Base-by-base conservation (phyloP, 2,329 filamentous ascomycete genomes). In the Cladophialophora bantiana region DNA sequence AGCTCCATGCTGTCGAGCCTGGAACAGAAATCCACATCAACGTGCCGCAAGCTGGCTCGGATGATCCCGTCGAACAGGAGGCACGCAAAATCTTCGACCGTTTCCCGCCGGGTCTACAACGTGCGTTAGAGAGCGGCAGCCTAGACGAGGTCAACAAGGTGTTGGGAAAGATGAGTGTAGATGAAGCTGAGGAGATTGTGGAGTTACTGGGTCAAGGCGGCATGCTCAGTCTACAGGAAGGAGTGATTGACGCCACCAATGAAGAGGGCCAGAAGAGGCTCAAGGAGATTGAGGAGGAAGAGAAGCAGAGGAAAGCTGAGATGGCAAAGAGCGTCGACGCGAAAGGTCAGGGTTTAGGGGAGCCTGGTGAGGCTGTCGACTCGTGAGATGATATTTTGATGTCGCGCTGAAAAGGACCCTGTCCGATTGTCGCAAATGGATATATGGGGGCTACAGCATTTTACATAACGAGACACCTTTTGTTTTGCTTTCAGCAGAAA, bases 221-320 rank as follows among this genome's bases (percentile, higher is more conserved):
- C 42, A 94, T 97, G 83, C 80, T 99, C 71, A 97, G 92, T 77
- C 78, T 99, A 59, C 93, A 98, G 77, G 89, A 97, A 75, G 89
- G 96, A 58, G 93, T 99, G 59, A 96, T 99, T 72, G 95, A 99
- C 80, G 92, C 93, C 0, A 99, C 93, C 54, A 96, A 94, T 2
- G 90, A 93, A 75, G 89, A 95, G 77, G 94, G 94, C 2, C 86
- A 90, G 82, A 87, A 89, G 77, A 89, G 89, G 75, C 83, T 94
- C 73, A 90, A 91, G 80, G 88, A 93, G 71, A 85, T 96, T 67
- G 89, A 93, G 77, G 84, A 85, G 32, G 82, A 86, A 70, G 84
- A 82, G 71, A 76, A 74, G 64, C 71, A 72, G 58, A 70, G 72
- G 66, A 73, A 72, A 68, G 65, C 61, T 45, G 70, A 71, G 34